Evolutionary conservation across 2,329 filamentous ascomycete genomes (phyloP).

Genomic region (Botrytis sinoallii): DNA sequence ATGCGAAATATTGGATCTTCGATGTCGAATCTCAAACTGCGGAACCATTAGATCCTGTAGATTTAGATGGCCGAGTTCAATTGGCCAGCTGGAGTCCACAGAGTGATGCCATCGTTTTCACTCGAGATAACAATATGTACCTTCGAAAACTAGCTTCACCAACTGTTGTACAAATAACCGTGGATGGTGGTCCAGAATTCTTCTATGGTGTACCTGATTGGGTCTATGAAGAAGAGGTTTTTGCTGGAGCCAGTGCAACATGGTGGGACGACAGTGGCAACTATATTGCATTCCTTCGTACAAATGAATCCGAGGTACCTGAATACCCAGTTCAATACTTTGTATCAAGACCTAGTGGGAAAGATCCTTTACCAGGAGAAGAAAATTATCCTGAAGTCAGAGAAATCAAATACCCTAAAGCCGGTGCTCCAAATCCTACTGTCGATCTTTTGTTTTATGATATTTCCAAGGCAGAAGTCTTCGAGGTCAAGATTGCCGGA

Average conservation of each 20-base stretch:
- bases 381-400: constrained; percentile 88
- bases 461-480: constrained; percentile 70
- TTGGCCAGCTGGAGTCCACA: constrained; percentile 86
- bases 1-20: constrained; percentile 84
- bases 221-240: constrained; percentile 89
- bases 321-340: constrained; percentile 95
- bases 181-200: constrained; percentile 79
- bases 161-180: constrained; percentile 62
- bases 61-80: constrained; percentile 67
- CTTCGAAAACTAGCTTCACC: constrained; percentile 59
- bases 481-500: constrained; percentile 72
- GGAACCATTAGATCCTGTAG: constrained; percentile 71
- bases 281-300: constrained; percentile 86
- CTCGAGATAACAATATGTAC: constrained; percentile 85
- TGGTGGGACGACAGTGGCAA: constrained; percentile 95
- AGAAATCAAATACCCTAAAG: constrained; percentile 96
- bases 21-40: constrained; percentile 78
- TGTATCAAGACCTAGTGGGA: constrained; percentile 78
- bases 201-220: constrained; percentile 98
- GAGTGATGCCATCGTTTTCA: constrained; percentile 86
- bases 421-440: constrained; percentile 87
- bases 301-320: constrained; percentile 88
- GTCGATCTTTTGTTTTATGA: constrained; percentile 91
- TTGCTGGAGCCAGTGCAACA: constrained; percentile 74
- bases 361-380: constrained; percentile 62